Base-by-base conservation (phyloP, 768 basidiomycete species). In the Atractiella rhizophila region DNA sequence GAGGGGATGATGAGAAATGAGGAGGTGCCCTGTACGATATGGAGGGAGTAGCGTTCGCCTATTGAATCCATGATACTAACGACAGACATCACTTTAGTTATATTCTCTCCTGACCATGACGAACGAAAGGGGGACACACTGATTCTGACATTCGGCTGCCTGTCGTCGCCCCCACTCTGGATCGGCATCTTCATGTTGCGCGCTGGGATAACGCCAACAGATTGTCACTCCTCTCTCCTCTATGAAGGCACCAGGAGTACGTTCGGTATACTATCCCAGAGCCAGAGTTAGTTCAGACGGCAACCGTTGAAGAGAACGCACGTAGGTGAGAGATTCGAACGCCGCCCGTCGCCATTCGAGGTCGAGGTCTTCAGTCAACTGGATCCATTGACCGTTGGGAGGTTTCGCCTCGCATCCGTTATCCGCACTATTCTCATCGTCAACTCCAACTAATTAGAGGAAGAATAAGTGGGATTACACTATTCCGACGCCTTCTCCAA, bases 61-160 rank as follows among this genome's bases (percentile, higher is more conserved):
- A n/a, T n/a, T n/a, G n/a, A n/a, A n/a, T n/a, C n/a, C n/a, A n/a
- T n/a, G n/a, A n/a, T n/a, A n/a, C n/a, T n/a, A n/a, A n/a, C n/a
- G n/a, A n/a, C n/a, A n/a, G n/a, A n/a, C n/a, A n/a, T n/a, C n/a
- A n/a, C n/a, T n/a, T n/a, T n/a, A n/a, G n/a, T 39, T n/a, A 27
- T 24, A 9, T 13, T 27, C 16, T 20, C 4, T 20, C 4, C 7
- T 19, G 18, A 15, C 37, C 8, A 12, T 6, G 5, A 11, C 28
- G 7, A n/a, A 23, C 9, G 8, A 4, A 10, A 25, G n/a, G 18
- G 5, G 30, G 16, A 21, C 37, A 7, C 21, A 43, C 42, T 83
- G 81, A 58, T 85, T 85, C 59, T 83, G 81, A 18, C 81, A 81
- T 55, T 82, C 80, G 0, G 78, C 77, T 1, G 81, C 81, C 54